Percentiles rank a stretch among this genome's conserved stretches.
These are phyloP conservation scores for Boletus barrowsii DNA, from an alignment of 768 basidiomycete species.

Conservation along the genomic window DNA sequence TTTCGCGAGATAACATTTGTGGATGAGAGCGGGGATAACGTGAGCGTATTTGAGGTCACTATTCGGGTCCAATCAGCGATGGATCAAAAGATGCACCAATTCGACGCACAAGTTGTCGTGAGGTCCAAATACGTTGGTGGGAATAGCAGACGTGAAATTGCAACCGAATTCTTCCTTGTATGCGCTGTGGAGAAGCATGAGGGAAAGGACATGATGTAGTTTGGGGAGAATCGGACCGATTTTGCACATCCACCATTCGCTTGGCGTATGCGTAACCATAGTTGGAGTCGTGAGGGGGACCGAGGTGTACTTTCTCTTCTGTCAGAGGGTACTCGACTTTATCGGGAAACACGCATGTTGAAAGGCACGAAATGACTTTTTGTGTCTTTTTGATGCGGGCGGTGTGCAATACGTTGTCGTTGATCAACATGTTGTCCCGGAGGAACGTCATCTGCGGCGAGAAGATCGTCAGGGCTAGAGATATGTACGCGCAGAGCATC, in stretches of 20 bases:
- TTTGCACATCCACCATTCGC: conserved; percentile 92
- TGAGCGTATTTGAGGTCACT: conserved; percentile 89
- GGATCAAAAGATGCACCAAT: not conserved
- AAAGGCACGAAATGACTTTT: conserved; percentile 93
- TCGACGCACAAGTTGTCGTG: conserved; percentile 82
- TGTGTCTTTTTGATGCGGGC: conserved; percentile 59
- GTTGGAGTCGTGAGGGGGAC: conserved; percentile 91
- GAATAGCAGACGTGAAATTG: conserved; percentile 95
- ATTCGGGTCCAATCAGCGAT: conserved; percentile 9
- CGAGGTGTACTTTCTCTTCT: conserved; percentile 88
- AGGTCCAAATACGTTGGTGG: conserved; percentile 96
- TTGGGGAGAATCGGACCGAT: conserved; percentile 61
- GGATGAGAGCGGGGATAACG: conserved; percentile 91
- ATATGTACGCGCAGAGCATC: not conserved
- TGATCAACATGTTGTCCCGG: conserved; percentile 92
- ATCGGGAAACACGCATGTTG: conserved; percentile 97
- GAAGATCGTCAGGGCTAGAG: not conserved
- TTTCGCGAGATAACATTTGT: conserved; percentile 91
- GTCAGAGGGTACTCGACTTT: conserved; percentile 91
- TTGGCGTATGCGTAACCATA: conserved; percentile 98
- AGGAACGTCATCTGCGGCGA: conserved; percentile 75
- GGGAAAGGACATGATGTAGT: not conserved
- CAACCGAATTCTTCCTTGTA: conserved; percentile 95
- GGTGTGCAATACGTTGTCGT: conserved; percentile 86
- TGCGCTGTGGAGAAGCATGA: conserved; percentile 49